A percentile compares a stretch with the other conserved stretches of the same genome.
These are phyloP conservation scores for Ceriops zippeliana DNA, from an alignment of 345 rosid genomes.

Conservation along the genomic window DNA sequence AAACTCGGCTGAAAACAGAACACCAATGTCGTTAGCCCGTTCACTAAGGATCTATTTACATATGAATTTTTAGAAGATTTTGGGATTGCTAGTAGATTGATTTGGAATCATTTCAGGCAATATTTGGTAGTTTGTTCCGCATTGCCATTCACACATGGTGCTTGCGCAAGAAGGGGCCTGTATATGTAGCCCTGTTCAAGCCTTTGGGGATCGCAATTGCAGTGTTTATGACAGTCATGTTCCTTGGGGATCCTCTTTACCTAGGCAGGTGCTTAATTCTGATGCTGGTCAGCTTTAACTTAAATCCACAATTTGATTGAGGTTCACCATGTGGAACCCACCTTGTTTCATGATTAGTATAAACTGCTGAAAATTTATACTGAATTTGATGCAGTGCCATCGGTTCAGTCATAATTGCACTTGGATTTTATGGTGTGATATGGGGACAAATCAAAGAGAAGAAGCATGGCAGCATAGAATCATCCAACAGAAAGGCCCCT, in stretches of 20 bases:
- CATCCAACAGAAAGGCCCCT: conserved; percentile 19
- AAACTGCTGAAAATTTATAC: too few relatives aligned
- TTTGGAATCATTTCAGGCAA: conserved; percentile 19
- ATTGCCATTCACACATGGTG: conserved; percentile 41
- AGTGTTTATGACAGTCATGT: conserved; percentile 19
- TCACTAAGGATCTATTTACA: too few relatives aligned
- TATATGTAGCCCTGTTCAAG: conserved; percentile 44
- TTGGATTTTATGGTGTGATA: conserved; percentile 34
- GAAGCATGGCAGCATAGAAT: conserved; percentile 12
- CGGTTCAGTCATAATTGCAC: conserved; percentile 30
- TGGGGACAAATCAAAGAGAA: conserved; percentile 35
- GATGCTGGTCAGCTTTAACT: neutral
- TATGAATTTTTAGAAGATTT: neutral
- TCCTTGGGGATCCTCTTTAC: conserved; percentile 34
- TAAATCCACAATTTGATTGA: neutral
- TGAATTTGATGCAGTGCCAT: conserved; percentile 24
- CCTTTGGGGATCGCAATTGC: conserved; percentile 44
- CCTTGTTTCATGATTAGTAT: too few relatives aligned
- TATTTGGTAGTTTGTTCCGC: conserved; percentile 35
- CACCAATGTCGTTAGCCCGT: too few relatives aligned
- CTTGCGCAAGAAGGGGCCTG: conserved; percentile 34
- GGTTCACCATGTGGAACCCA: too few relatives aligned
- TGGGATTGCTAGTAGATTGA: neutral
- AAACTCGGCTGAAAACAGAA: too few relatives aligned
- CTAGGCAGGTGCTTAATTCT: conserved; percentile 37